phyloP scores from a whole-genome alignment of 805 yeast species.

The Lachancea fermentati region DNA sequence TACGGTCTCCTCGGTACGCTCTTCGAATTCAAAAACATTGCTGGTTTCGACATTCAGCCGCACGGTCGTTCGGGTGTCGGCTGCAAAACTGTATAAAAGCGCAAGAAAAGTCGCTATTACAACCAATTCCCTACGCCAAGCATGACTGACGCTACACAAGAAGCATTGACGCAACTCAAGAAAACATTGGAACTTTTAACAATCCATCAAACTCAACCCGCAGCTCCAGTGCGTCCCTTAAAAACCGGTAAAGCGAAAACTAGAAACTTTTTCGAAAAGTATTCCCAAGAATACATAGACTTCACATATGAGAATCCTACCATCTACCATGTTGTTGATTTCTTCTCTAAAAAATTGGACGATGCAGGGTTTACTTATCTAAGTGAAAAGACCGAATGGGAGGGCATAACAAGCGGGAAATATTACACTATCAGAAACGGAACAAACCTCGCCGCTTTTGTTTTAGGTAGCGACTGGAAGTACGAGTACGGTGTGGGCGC shows the following conservation, averaged over 20 bases:
- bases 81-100: neutral
- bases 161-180: conserved; percentile 20
- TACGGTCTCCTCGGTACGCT: neutral
- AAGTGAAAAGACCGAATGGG: conserved; percentile 50
- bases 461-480: conserved; percentile 59
- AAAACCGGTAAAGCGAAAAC: conserved; percentile 3
- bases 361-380: conserved; percentile 59
- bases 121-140: neutral
- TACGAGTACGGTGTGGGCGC: conserved; percentile 63
- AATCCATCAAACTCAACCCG: conserved; percentile 6
- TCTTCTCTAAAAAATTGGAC: conserved; percentile 44
- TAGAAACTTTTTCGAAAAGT: conserved; percentile 24
- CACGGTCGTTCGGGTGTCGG: neutral
- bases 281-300: conserved; percentile 51
- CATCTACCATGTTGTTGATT: conserved; percentile 61
- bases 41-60: neutral
- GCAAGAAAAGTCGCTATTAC: neutral
- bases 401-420: conserved; percentile 39
- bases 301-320: conserved; percentile 74
- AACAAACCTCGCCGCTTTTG: conserved; percentile 62
- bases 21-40: neutral
- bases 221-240: conserved; percentile 5
- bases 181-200: conserved; percentile 24
- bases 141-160: conserved; percentile 10
- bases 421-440: conserved; percentile 68